Percentiles rank a stretch among this genome's conserved stretches.
Evolutionary conservation across 129 eudicot genomes (phyloP).

Genomic region (Helichrysum umbraculigerum): DNA sequence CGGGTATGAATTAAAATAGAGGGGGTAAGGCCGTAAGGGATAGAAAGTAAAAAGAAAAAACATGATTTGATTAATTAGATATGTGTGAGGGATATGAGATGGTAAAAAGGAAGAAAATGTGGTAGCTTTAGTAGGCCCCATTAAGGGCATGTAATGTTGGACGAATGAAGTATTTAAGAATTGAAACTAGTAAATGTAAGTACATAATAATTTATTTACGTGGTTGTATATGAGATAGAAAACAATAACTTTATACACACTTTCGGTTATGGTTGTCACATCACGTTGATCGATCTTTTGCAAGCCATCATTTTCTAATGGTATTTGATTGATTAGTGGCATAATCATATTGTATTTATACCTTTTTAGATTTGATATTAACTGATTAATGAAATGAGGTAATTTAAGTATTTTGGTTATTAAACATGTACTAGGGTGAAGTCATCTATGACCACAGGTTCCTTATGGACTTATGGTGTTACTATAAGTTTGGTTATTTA

Average conservation of each 20-base stretch:
- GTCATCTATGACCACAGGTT: slow-evolving; percentile 21
- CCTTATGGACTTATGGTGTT: neutral
- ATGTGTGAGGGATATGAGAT: too few relatives aligned
- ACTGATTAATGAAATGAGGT: neutral
- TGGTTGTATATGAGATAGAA: too few relatives aligned
- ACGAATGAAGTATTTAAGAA: too few relatives aligned
- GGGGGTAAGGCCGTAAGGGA: too few relatives aligned
- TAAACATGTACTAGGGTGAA: slow-evolving; percentile 17
- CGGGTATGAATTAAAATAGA: too few relatives aligned
- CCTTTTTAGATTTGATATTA: neutral
- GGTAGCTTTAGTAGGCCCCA: too few relatives aligned
- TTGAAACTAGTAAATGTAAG: too few relatives aligned
- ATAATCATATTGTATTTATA: neutral
- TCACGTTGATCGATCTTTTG: slow-evolving; percentile 12
- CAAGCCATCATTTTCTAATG: neutral
- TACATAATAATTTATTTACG: too few relatives aligned
- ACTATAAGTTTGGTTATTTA: slow-evolving; percentile 3
- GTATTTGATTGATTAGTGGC: neutral
- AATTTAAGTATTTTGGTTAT: neutral
- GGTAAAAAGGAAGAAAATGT: too few relatives aligned
- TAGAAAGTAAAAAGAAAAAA: too few relatives aligned
- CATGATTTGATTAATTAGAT: too few relatives aligned
- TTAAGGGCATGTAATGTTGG: too few relatives aligned
- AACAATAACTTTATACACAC: neutral
- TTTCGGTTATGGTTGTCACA: slow-evolving; percentile 2